Conservation (phyloP, 1,139 yeast species). For the Protomyces macrosporus region DNA sequence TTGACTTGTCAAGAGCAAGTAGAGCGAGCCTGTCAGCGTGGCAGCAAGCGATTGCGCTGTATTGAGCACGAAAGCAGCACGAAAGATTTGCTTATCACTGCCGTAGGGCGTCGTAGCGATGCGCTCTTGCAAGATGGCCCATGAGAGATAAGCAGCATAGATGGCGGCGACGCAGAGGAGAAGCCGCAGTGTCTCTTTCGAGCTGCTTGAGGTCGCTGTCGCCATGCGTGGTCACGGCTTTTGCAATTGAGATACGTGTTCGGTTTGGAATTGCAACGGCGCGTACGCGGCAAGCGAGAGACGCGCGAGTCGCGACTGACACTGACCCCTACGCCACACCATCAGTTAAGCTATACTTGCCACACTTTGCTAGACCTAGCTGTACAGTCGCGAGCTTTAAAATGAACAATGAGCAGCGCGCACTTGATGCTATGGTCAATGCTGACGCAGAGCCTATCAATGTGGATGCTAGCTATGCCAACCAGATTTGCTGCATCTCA, state of each 20-base stretch:
- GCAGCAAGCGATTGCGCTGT: slow-evolving; percentile 71
- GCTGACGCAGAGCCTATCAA: slow-evolving; percentile 13
- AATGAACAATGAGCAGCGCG: not conserved
- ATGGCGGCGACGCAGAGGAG: slow-evolving; percentile 15
- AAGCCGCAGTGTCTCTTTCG: slow-evolving; percentile 2
- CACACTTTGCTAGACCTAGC: no score
- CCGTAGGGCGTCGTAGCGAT: slow-evolving; percentile 77
- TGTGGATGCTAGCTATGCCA: slow-evolving; percentile 19
- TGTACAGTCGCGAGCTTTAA: not conserved
- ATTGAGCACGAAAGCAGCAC: slow-evolving; percentile 72
- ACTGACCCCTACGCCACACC: no score
- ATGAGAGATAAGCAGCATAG: slow-evolving; percentile 35
- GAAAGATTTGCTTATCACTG: slow-evolving; percentile 52
- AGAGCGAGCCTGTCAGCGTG: slow-evolving; percentile 57
- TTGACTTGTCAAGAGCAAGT: slow-evolving; percentile 43
- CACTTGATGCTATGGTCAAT: slow-evolving; percentile 13
- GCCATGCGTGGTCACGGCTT: no score
- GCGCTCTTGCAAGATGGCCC: slow-evolving; percentile 91
- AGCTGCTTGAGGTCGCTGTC: not conserved
- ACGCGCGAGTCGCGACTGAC: no score
- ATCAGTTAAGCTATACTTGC: no score
- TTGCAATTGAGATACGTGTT: no score
- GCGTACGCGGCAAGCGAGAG: no score
- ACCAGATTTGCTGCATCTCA: slow-evolving; percentile 11
- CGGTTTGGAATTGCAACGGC: no score